phyloP scores from a whole-genome alignment of 1,284 basidiomycete genomes.

The Boletus holoroseus region DNA sequence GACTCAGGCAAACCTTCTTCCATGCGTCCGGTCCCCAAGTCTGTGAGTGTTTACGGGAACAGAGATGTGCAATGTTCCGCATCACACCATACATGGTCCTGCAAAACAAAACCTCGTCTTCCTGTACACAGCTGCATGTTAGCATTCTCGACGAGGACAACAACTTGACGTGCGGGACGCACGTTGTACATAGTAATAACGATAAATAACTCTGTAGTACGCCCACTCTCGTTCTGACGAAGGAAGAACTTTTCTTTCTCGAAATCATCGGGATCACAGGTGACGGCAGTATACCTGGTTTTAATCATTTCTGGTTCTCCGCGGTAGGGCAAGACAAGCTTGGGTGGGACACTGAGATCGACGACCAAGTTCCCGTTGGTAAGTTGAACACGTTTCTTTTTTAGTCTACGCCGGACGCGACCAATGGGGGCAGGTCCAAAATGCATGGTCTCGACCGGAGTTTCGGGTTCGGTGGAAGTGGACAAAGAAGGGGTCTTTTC shows the following conservation, averaged over 20 bases:
- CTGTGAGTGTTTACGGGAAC: constrained; percentile 87
- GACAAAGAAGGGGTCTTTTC: constrained; percentile 42
- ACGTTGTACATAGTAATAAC: constrained; percentile 96
- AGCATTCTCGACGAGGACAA: constrained; percentile 80
- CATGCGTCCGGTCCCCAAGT: constrained; percentile 96
- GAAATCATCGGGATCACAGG: constrained; percentile 93
- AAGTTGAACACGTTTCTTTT: constrained; percentile 67
- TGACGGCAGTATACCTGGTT: constrained; percentile 84
- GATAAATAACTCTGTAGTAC: constrained; percentile 90
- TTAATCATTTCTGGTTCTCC: constrained; percentile 81
- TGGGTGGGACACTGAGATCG: constrained; percentile 79
- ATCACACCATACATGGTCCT: constrained; percentile 95
- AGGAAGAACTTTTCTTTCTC: constrained; percentile 78
- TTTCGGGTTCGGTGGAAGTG: constrained; percentile 36
- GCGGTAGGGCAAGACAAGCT: constrained; percentile 75
- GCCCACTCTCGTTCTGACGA: constrained; percentile 74
- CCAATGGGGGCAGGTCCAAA: constrained; percentile 84
- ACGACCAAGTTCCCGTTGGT: constrained; percentile 85
- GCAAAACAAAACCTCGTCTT: constrained; percentile 91
- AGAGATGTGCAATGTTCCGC: constrained; percentile 86
- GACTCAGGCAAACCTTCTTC: constrained; percentile 71
- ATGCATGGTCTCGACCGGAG: constrained; percentile 64
- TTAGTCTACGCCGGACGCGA: constrained; percentile 67
- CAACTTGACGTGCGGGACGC: constrained; percentile 44
- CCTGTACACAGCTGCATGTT: constrained; percentile 45